These are phyloP conservation scores for Rosa lucieae DNA, from an alignment of 306 rosid genomes.

Conservation along the genomic window DNA sequence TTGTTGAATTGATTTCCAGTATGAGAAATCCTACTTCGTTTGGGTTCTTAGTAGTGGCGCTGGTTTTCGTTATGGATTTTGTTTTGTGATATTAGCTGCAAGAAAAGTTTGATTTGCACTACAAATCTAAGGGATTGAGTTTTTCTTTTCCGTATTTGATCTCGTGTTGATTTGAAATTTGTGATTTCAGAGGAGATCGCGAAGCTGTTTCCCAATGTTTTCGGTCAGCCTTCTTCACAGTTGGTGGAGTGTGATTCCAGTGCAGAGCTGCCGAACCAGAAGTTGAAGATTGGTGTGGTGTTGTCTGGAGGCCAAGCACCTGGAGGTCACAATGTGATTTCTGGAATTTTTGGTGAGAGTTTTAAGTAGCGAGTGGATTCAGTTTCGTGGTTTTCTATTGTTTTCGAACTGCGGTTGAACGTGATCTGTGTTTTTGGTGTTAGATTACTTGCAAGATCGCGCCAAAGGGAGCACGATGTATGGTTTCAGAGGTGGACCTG, in stretches of 20 bases:
- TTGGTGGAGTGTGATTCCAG: conserved; percentile 49
- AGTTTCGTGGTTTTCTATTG: neutral
- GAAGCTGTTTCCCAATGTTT: conserved; percentile 78
- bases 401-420: conserved; percentile 1
- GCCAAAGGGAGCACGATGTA: conserved; percentile 79
- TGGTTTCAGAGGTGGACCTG: conserved; percentile 97
- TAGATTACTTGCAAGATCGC: conserved; percentile 88
- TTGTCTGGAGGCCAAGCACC: conserved; percentile 99
- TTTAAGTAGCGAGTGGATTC: neutral
- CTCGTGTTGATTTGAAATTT: neutral
- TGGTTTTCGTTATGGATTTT: neutral
- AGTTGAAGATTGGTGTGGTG: conserved; percentile 91
- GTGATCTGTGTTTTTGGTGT: neutral
- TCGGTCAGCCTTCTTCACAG: conserved; percentile 83
- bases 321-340: conserved; percentile 96
- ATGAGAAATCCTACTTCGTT: conserved; percentile 11
- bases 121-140: neutral
- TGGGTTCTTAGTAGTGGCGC: neutral
- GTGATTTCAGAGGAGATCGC: conserved; percentile 73
- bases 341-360: conserved; percentile 77
- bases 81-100: neutral
- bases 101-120: neutral
- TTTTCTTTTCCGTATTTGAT: neutral
- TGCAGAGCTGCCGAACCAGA: conserved; percentile 27
- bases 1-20: neutral